These are phyloP conservation scores for Aureobasidium sp. DNA, from an alignment of 2,329 filamentous ascomycete genomes.

Conservation along the genomic window DNA sequence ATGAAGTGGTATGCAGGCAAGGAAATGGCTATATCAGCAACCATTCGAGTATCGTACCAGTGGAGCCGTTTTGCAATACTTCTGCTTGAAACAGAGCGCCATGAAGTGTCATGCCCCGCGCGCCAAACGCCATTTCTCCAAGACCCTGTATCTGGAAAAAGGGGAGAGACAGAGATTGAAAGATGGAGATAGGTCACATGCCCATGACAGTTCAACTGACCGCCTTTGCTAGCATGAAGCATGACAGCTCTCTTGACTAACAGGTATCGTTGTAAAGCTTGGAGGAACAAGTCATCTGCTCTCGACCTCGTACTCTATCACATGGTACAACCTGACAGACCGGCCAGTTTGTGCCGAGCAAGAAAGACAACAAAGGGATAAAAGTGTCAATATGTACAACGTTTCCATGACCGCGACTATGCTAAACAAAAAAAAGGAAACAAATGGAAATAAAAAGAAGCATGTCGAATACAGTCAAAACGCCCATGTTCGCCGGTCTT, in stretches of 20 bases:
- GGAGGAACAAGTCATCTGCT: neutral
- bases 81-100: too few species aligned
- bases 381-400: constrained; percentile 9
- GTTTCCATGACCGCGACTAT: constrained; percentile 10
- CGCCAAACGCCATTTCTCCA: neutral
- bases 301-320: too few species aligned
- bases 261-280: neutral
- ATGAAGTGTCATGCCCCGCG: too few species aligned
- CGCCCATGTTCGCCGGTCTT: constrained; percentile 10
- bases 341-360: neutral
- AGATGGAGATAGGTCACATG: neutral
- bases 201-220: neutral
- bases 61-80: too few species aligned
- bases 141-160: neutral
- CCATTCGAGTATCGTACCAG: too few species aligned
- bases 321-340: neutral
- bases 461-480: neutral
- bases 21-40: too few species aligned
- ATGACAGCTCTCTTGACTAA: neutral
- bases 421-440: constrained; percentile 4
- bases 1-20: too few species aligned
- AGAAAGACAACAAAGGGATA: neutral
- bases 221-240: neutral
- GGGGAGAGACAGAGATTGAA: neutral
- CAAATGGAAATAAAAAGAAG: constrained; percentile 3